Evolutionary conservation across 768 basidiomycete genomes (phyloP), one percentile per base, ranked within the genome.

Genomic region (Hypsizygus marmoreus): DNA sequence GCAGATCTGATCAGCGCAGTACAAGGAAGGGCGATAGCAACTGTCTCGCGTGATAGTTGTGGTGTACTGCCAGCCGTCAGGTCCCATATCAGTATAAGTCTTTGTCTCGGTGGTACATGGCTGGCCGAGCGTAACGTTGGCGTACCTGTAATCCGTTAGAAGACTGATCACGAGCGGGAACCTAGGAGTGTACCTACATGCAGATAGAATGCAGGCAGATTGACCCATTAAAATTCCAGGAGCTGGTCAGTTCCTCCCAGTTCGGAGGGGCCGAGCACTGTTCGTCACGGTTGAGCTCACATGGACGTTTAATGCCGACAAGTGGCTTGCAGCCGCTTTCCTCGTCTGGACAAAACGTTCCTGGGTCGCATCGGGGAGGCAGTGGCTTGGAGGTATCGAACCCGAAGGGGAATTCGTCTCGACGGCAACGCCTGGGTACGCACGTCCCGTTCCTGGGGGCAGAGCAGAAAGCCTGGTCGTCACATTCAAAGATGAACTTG

Each of bases 311-410:
- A n/a, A 84, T 2, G 74, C 60, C 1, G 58, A 45, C 0, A 71
- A 77, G 62, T 4, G 59, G 52, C 25, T 66, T 56, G 59, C 86
- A 88, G 3, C 73, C 75, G 52, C 76, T 75, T 10, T 80, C 82
- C 56, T 85, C 81, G 54, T 88, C 85, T 1, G 83, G 83, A 53
- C 84, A 86, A 64, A 82, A 86, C n/a, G 66, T 61, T 6, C 75
- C 81, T 12, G 47, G 37, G 1, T 65, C 56, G 54, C 86, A 88
- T 25, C 79, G 61, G 0, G 79, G 75, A 1, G 84, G 85, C 7
- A 84, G 58, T 2, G 54, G 43, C 8, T 68, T 65, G 3, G 56
- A 54, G 2, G 57, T 29, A 5, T 49, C 58, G 57, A 69, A 82
- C 30, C 76, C 78, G 47, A 77, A 81, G 1, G 80, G 79, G 54